A percentile compares a stretch with the other conserved stretches of the same genome.
Conservation (phyloP, 2,329 filamentous ascomycete species). For the Colletotrichum zoysiae region DNA sequence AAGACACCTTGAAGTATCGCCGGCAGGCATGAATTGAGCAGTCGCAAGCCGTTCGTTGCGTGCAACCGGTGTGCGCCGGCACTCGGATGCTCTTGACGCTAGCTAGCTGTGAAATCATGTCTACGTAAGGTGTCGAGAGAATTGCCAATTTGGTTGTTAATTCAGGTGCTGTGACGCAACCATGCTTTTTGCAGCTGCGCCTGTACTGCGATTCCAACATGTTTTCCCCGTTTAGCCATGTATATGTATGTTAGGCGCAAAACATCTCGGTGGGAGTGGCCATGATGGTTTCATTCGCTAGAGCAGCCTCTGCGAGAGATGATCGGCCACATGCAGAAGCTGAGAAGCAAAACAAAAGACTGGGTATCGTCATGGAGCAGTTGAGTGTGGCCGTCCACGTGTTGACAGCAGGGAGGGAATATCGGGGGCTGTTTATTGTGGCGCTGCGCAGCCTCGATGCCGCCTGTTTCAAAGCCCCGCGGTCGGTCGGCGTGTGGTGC, state of each 20-base stretch:
- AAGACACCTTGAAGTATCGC: background rate
- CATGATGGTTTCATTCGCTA: background rate
- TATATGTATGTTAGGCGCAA: background rate
- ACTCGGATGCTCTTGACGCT: background rate
- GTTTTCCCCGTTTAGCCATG: background rate
- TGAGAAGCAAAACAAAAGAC: background rate
- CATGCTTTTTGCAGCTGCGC: background rate
- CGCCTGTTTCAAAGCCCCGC: conserved; percentile 24
- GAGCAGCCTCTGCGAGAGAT: background rate
- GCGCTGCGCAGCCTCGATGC: conserved; percentile 35
- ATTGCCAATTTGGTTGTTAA: background rate
- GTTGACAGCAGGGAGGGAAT: background rate
- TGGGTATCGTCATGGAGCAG: background rate
- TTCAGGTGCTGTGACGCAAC: background rate
- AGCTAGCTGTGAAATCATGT: background rate
- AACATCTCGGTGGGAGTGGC: background rate
- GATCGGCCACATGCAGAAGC: background rate
- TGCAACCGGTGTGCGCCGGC: background rate
- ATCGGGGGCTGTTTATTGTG: conserved; percentile 12
- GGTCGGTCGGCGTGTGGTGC: conserved; percentile 25
- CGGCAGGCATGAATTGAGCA: background rate
- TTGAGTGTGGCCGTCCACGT: background rate
- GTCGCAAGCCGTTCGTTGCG: background rate
- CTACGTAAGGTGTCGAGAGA: background rate
- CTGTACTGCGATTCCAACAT: background rate